Percentiles rank a stretch among this genome's conserved stretches.
Conservation (phyloP, 2,329 filamentous ascomycete genomes). For the Clarireedia sp. region DNA sequence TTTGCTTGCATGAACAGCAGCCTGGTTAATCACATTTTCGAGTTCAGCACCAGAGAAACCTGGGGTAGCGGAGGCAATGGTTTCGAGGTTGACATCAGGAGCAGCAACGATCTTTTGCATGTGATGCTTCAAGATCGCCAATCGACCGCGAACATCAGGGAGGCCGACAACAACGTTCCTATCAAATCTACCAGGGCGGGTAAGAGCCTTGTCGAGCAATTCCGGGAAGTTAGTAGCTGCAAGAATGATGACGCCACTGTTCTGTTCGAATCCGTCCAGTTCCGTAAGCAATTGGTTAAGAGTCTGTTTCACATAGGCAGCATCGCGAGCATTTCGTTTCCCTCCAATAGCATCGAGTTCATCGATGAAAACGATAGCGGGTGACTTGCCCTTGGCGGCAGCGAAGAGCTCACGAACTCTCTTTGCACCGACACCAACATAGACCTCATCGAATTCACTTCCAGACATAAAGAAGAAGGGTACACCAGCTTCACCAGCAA, state of each 20-base stretch:
- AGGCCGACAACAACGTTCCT: slow-evolving; percentile 82
- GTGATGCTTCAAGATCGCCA: slow-evolving; percentile 90
- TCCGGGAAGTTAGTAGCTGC: slow-evolving; percentile 95
- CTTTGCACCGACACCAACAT: slow-evolving; percentile 94
- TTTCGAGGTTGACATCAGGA: slow-evolving; percentile 71
- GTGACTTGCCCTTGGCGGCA: slow-evolving; percentile 75
- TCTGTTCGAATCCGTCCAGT: slow-evolving; percentile 92
- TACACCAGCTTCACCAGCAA: slow-evolving; percentile 92
- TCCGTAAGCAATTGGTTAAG: slow-evolving; percentile 96
- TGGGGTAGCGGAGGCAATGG: slow-evolving; percentile 78
- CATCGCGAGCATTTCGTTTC: slow-evolving; percentile 85
- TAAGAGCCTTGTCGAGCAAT: slow-evolving; percentile 87
- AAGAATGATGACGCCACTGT: slow-evolving; percentile 89
- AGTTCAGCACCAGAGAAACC: slow-evolving; percentile 93
- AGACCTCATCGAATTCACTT: slow-evolving; percentile 96
- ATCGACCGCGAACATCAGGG: slow-evolving; percentile 85
- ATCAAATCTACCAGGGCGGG: slow-evolving; percentile 90
- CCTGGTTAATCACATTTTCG: slow-evolving; percentile 95
- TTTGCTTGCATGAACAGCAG: slow-evolving; percentile 88
- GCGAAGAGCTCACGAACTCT: slow-evolving; percentile 89
- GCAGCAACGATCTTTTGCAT: slow-evolving; percentile 81
- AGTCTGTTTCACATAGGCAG: slow-evolving; percentile 93
- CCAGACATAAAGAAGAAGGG: slow-evolving; percentile 99
- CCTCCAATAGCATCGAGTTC: slow-evolving; percentile 91
- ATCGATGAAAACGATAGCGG: slow-evolving; percentile 92